phyloP scores from a whole-genome alignment of 164 flowering plant genomes.

The Kalanchoe fedtschenkoi region DNA sequence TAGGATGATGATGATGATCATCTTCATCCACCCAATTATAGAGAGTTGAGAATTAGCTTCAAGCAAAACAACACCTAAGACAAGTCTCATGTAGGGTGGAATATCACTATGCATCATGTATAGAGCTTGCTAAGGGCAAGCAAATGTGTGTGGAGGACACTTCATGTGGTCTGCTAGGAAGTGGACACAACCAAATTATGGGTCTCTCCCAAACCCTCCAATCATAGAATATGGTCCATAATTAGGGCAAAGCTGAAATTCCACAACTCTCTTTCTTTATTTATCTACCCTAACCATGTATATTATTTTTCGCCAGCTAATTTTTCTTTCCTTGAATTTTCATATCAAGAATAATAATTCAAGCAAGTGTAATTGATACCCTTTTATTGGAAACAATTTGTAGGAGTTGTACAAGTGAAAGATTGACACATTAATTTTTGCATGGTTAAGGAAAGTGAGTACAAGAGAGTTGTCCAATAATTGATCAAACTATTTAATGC shows the following conservation, averaged over 20 bases:
- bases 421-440: background rate
- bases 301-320: background rate
- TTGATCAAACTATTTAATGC: conserved; percentile 9
- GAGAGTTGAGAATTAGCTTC: conserved; percentile 1
- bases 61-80: background rate
- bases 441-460: background rate
- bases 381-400: background rate
- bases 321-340: background rate
- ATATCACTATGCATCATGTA: background rate
- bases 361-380: background rate
- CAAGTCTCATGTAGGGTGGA: background rate
- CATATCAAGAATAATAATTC: background rate
- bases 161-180: conserved; percentile 29
- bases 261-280: background rate
- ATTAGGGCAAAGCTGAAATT: background rate
- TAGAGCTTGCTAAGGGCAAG: conserved; percentile 10
- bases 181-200: conserved; percentile 8
- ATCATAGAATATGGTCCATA: background rate
- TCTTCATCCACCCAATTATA: background rate
- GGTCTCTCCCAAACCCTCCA: conserved; percentile 7
- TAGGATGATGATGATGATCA: background rate
- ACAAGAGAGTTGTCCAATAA: conserved; percentile 1
- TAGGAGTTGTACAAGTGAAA: background rate
- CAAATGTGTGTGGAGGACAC: conserved; percentile 28
- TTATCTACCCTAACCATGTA: background rate